Evolutionary conservation across 345 rosid species (phyloP).

Genomic region (Cochlearia excelsa): DNA sequence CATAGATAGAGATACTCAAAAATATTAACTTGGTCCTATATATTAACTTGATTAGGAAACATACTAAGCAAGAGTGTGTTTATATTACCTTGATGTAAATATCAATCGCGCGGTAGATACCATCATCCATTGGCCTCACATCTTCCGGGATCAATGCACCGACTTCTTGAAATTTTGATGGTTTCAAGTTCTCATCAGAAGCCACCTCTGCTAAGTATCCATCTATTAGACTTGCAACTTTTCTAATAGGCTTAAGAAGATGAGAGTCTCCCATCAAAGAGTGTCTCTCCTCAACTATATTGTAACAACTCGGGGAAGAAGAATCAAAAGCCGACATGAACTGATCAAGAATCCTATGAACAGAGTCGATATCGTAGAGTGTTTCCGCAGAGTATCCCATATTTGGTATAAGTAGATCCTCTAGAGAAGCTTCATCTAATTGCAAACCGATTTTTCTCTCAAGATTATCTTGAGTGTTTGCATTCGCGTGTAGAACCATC

Average conservation of each 20-base stretch:
- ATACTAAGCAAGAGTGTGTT: neutral
- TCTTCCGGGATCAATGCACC: slow-evolving; percentile 69
- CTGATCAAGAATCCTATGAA: slow-evolving; percentile 80
- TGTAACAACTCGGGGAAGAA: slow-evolving; percentile 29
- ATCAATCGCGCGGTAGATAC: slow-evolving; percentile 86
- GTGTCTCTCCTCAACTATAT: slow-evolving; percentile 46
- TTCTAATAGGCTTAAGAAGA: slow-evolving; percentile 50
- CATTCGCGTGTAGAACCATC: slow-evolving; percentile 52
- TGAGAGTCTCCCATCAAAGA: slow-evolving; percentile 47
- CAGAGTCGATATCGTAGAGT: slow-evolving; percentile 76
- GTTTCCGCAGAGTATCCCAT: slow-evolving; percentile 68
- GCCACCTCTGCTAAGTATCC: slow-evolving; percentile 91
- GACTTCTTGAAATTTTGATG: slow-evolving; percentile 62
- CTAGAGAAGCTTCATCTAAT: slow-evolving; percentile 70
- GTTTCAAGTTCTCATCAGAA: slow-evolving; percentile 78
- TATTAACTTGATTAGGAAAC: too few species aligned
- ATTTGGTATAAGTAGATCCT: slow-evolving; percentile 79
- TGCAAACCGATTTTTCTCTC: slow-evolving; percentile 74
- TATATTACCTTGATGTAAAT: slow-evolving; percentile 73
- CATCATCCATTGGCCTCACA: slow-evolving; percentile 75
- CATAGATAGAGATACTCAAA: too few species aligned
- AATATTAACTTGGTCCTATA: too few species aligned
- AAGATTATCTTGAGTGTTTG: slow-evolving; percentile 52
- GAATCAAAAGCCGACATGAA: slow-evolving; percentile 44
- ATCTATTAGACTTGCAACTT: slow-evolving; percentile 78